These are phyloP conservation scores for Clonostachys sp. DNA, from an alignment of 2,329 filamentous ascomycete genomes.

Conservation along the genomic window DNA sequence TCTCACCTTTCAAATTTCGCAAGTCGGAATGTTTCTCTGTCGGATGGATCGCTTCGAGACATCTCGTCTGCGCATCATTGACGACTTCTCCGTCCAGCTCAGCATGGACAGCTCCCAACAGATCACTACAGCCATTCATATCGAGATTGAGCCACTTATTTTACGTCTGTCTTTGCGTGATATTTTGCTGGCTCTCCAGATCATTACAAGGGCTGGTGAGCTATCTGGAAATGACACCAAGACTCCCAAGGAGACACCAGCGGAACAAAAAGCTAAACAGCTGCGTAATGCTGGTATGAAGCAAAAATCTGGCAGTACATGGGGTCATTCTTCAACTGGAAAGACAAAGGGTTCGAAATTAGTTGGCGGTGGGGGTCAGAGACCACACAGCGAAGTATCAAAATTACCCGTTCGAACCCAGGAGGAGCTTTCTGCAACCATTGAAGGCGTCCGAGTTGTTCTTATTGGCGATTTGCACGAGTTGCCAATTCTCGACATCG, in stretches of 20 bases:
- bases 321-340: conserved; percentile 46
- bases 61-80: conserved; percentile 83
- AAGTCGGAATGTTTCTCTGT: conserved; percentile 97
- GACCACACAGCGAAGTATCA: too few relatives aligned
- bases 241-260: conserved; percentile 13
- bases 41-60: conserved; percentile 98
- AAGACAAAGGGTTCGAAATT: conserved; percentile 34
- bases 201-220: conserved; percentile 85
- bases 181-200: conserved; percentile 90
- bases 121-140: conserved; percentile 71
- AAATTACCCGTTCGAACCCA: conserved; percentile 11
- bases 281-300: conserved; percentile 44
- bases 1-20: conserved; percentile 85
- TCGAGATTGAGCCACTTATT: conserved; percentile 88
- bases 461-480: conserved; percentile 96
- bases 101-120: conserved; percentile 70
- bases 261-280: conserved; percentile 53
- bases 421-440: conserved; percentile 79
- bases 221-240: conserved; percentile 64
- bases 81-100: conserved; percentile 90
- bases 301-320: conserved; percentile 52
- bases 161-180: conserved; percentile 87
- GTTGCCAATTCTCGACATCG: conserved; percentile 89
- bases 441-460: conserved; percentile 87
- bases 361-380: conserved; percentile 16